A percentile compares a stretch with the other conserved stretches of the same genome.
phyloP scores from a whole-genome alignment of 1,284 basidiomycete species.

The Meripilus lineatus region DNA sequence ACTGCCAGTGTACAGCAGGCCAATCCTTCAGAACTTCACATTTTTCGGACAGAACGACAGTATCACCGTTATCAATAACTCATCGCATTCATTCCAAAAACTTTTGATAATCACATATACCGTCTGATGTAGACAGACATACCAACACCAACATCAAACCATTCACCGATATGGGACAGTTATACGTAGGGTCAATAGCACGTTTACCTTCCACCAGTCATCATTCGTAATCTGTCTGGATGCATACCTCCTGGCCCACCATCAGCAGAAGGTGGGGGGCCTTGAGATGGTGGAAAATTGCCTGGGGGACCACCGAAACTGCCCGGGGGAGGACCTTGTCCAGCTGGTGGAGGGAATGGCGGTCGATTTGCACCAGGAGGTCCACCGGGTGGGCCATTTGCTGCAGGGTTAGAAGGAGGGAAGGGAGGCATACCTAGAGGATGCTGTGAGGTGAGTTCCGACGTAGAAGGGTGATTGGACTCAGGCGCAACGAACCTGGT shows the following conservation, averaged over 20 bases:
- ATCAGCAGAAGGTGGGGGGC: constrained; percentile 24
- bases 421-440: constrained; percentile 45
- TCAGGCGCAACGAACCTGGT: constrained; percentile 9
- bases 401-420: constrained; percentile 45
- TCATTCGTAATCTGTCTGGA: constrained; percentile 84
- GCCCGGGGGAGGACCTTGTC: constrained; percentile 28
- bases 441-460: neutral
- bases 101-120: no score
- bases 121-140: no score
- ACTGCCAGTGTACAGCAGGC: no score
- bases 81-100: no score
- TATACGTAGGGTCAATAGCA: no score
- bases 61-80: no score
- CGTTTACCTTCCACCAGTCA: constrained; percentile 45
- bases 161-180: no score
- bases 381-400: constrained; percentile 28
- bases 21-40: no score
- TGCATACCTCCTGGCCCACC: constrained; percentile 64
- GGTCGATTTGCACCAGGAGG: constrained; percentile 30
- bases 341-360: constrained; percentile 49
- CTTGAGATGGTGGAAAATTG: constrained; percentile 32
- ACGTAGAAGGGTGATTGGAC: neutral
- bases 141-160: no score
- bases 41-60: no score
- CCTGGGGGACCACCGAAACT: constrained; percentile 31